Base-by-base conservation (phyloP, 345 rosid genomes). In the Corchorus capsularis region DNA sequence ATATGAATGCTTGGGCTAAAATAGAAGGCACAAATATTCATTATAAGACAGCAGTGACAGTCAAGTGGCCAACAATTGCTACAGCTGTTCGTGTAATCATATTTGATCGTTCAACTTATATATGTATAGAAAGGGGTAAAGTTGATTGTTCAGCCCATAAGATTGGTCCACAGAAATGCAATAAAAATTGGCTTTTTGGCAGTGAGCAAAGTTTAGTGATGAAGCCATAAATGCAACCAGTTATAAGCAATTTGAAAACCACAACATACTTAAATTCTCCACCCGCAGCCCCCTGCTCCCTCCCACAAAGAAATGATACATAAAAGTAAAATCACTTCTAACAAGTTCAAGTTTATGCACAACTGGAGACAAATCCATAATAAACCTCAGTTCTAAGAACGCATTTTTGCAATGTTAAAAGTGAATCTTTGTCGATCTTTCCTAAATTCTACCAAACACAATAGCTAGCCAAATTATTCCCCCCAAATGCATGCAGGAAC, bases 141-240 rank as follows among this genome's bases (percentile, higher is more conserved):
- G 8, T 43, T 64, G 32, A 63, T 39, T 63, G 7, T 39, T 41
- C 15, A n/a, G 5, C 8, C 8, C 4, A 64, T 0, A 43, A 16
- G 8, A 64, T 64, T n/a, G 52, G 27, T 49, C n/a, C 32, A 64
- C 39, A 64, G 16, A 41, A 41, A n/a, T 41, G 69, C 68, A 64
- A 64, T n/a, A 62, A 6, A 6, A 39, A 0, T 32, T 13, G 10
- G 2, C 4, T 15, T n/a, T 34, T 62, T 62, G 45, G n/a, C 66
- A 14, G 9, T 64, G 41, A 61, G 41, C 15, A 64, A n/a, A 43
- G 8, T n/a, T 9, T 27, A 41, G 27, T n/a, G 43, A 41, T 64
- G 49, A 43, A n/a, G 50, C 50, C 69, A 64, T 32, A 64, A 8
- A 7, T 4, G 50, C 50, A 41, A 64, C 4, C 69, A 41, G 32